Percentiles rank a stretch among this genome's conserved stretches.
phyloP scores from a whole-genome alignment of 129 eudicot genomes.

The Flaveria sonorensis region DNA sequence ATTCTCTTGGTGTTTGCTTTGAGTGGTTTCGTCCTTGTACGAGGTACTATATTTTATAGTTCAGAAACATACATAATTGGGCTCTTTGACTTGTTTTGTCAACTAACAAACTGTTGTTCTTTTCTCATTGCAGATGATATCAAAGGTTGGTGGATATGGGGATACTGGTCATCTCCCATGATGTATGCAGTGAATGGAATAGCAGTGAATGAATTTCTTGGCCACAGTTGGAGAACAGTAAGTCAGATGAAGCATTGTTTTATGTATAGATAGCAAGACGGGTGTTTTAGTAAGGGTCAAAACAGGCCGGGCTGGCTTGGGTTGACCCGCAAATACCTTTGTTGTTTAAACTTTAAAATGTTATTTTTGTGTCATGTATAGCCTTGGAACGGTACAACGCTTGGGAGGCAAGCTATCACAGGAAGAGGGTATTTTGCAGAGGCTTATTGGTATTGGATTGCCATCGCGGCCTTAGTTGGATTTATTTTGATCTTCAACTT shows the following conservation, averaged over 20 bases:
- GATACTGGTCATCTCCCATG: constrained; percentile 60
- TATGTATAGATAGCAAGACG: neutral
- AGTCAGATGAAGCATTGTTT: constrained; percentile 13
- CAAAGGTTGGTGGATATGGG: constrained; percentile 61
- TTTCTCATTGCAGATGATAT: constrained; percentile 38
- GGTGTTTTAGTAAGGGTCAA: neutral
- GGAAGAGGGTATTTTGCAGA: constrained; percentile 58
- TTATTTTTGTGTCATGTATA: constrained; percentile 1
- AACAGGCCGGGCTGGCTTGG: neutral
- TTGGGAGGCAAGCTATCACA: constrained; percentile 45
- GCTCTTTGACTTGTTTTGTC: neutral
- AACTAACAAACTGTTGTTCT: neutral
- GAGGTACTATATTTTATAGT: constrained; percentile 36
- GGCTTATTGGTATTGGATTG: constrained; percentile 77
- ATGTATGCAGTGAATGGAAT: constrained; percentile 64
- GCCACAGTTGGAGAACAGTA: constrained; percentile 55
- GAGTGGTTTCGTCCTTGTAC: constrained; percentile 51
- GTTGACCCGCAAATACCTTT: neutral
- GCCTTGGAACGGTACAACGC: constrained; percentile 29
- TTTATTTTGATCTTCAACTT: constrained; percentile 50
- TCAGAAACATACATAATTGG: neutral
- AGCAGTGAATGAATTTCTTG: constrained; percentile 60
- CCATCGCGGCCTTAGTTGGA: constrained; percentile 53
- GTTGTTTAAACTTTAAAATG: neutral
- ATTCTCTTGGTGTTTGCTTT: constrained; percentile 49